phyloP scores from a whole-genome alignment of 1,284 basidiomycete genomes.

The Tremellales sp. region DNA sequence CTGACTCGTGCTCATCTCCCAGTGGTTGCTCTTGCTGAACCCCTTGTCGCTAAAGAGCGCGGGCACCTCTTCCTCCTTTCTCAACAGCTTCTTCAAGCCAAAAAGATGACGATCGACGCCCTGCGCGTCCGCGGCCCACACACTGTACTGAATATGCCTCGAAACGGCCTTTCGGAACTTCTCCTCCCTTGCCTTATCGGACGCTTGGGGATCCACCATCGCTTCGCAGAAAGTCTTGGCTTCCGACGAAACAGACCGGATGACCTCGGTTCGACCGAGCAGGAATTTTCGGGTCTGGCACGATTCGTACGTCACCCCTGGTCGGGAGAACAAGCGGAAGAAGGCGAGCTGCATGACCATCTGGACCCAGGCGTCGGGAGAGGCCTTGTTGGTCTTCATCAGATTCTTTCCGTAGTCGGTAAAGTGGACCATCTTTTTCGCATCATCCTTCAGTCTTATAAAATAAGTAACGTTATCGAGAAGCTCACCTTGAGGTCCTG shows the following conservation, averaged over 20 bases:
- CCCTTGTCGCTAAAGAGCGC: constrained; percentile 74
- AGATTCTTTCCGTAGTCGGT: constrained; percentile 84
- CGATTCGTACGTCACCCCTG: constrained; percentile 87
- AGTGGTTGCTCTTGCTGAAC: constrained; percentile 69
- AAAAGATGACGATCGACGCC: constrained; percentile 96
- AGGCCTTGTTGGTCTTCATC: constrained; percentile 84
- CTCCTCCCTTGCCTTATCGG: constrained; percentile 61
- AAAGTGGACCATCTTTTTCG: constrained; percentile 69
- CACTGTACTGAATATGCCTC: constrained; percentile 81
- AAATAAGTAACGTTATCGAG: background rate
- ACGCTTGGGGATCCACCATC: constrained; percentile 64
- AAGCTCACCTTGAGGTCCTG: constrained; percentile 73
- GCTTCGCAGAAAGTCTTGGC: constrained; percentile 80
- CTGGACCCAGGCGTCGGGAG: constrained; percentile 93
- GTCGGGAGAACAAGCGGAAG: constrained; percentile 75
- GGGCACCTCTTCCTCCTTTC: constrained; percentile 70
- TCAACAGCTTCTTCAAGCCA: constrained; percentile 80
- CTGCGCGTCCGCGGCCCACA: constrained; percentile 87
- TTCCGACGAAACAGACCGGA: constrained; percentile 78
- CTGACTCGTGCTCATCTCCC: constrained; percentile 91
- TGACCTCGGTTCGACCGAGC: constrained; percentile 89
- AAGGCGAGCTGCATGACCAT: constrained; percentile 94
- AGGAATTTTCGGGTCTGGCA: constrained; percentile 92
- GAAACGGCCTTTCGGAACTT: constrained; percentile 74
- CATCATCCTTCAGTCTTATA: background rate